These are phyloP conservation scores for Chalciporus pseudorubinellus DNA, from an alignment of 768 basidiomycete genomes.

Conservation along the genomic window DNA sequence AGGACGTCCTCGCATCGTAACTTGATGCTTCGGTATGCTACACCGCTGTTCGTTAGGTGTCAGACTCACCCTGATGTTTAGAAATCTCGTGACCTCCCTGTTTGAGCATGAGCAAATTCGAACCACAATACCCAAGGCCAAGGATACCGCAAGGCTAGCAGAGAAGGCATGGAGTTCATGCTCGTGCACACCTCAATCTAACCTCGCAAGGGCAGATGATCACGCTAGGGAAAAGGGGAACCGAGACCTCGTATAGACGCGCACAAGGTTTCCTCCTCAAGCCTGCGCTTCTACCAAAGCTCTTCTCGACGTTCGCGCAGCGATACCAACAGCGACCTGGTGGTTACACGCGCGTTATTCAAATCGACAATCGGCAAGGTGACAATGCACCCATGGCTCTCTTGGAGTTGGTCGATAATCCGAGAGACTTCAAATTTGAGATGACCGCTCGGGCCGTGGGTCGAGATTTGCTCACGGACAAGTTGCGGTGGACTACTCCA, in stretches of 20 bases:
- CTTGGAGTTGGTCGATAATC: slow-evolving; percentile 93
- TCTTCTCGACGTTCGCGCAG: slow-evolving; percentile 75
- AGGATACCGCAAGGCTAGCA: slow-evolving; percentile 85
- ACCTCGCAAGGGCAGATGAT: slow-evolving; percentile 61
- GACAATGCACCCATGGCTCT: slow-evolving; percentile 94
- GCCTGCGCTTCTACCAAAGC: slow-evolving; percentile 67
- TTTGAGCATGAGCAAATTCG: slow-evolving; percentile 94
- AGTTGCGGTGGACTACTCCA: slow-evolving; percentile 44
- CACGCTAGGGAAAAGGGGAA: slow-evolving; percentile 86
- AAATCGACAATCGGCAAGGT: slow-evolving; percentile 83
- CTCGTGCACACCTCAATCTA: background rate
- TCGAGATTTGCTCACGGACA: slow-evolving; percentile 69
- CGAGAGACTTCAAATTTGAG: slow-evolving; percentile 83
- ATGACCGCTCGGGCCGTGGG: slow-evolving; percentile 87
- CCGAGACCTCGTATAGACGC: slow-evolving; percentile 60
- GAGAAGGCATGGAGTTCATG: slow-evolving; percentile 64
- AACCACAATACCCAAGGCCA: slow-evolving; percentile 94
- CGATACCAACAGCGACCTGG: slow-evolving; percentile 84
- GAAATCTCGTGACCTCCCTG: slow-evolving; percentile 91
- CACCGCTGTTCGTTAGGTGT: background rate
- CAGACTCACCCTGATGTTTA: slow-evolving; percentile 30
- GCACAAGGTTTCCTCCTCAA: slow-evolving; percentile 81
- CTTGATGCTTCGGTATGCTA: slow-evolving; percentile 81
- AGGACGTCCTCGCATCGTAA: slow-evolving; percentile 89
- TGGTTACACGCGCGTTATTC: slow-evolving; percentile 94